Evolutionary conservation across 306 rosid species (phyloP).

Genomic region (Abrus precatorius): DNA sequence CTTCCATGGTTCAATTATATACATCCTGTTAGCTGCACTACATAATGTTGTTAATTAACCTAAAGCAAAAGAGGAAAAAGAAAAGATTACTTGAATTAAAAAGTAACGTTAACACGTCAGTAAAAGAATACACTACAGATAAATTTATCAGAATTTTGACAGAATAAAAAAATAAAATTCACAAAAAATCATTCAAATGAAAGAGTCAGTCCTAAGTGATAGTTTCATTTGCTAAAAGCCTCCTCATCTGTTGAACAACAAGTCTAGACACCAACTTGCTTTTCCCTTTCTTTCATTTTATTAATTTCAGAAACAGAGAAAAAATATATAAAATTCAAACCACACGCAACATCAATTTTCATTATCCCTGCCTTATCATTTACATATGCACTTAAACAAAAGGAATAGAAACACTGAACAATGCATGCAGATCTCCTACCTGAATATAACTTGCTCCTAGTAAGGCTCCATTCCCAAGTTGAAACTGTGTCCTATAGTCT

Average conservation of each 20-base stretch:
- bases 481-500: constrained; percentile 90
- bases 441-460: constrained; percentile 97
- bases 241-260: not conserved
- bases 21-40: not conserved
- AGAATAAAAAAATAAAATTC: not conserved
- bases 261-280: not conserved
- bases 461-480: constrained; percentile 93
- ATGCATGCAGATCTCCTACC: constrained; percentile 55
- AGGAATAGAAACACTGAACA: constrained; percentile 17
- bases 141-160: not conserved
- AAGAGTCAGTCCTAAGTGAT: not conserved
- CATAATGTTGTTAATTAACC: not conserved
- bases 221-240: not conserved
- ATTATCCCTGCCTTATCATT: not conserved
- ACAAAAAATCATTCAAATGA: not conserved
- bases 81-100: not conserved
- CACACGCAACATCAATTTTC: not conserved
- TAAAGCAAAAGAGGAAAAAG: not conserved
- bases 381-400: not conserved
- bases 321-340: not conserved
- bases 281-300: not conserved
- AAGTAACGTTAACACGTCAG: not conserved
- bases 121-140: not conserved
- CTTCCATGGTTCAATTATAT: not conserved
- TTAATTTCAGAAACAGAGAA: not conserved